Evolutionary conservation across 768 basidiomycete species (phyloP).

Genomic region (Suillus plorans): DNA sequence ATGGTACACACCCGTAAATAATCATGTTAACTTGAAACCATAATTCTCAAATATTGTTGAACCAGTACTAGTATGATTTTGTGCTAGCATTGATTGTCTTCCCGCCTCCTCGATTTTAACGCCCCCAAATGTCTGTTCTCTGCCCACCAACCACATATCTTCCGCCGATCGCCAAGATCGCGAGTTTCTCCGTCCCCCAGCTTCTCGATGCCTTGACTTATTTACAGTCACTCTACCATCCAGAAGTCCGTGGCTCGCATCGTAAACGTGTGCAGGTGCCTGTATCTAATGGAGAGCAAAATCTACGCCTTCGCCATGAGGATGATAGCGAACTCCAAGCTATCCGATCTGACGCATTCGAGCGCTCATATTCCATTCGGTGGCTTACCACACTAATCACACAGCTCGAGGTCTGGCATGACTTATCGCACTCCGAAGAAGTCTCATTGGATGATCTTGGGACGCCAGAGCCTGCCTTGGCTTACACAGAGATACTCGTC

Average conservation of each 20-base stretch:
- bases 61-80: neutral
- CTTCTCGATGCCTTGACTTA: slow-evolving; percentile 49
- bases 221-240: slow-evolving; percentile 56
- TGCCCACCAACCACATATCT: slow-evolving; percentile 51
- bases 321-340: slow-evolving; percentile 22
- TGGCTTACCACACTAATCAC: slow-evolving; percentile 74
- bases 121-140: slow-evolving; percentile 2
- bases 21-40: neutral
- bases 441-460: neutral
- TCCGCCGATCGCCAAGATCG: slow-evolving; percentile 51
- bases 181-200: slow-evolving; percentile 30
- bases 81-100: neutral
- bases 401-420: slow-evolving; percentile 26
- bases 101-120: neutral
- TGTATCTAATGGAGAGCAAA: neutral
- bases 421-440: neutral
- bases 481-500: slow-evolving; percentile 38
- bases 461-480: neutral
- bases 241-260: slow-evolving; percentile 60
- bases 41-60: neutral
- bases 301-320: neutral
- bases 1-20: neutral
- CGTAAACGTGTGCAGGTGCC: slow-evolving; percentile 27
- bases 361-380: slow-evolving; percentile 63
- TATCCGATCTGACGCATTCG: slow-evolving; percentile 61